phyloP scores from a whole-genome alignment of 2,329 filamentous ascomycete species.

The Hysterium pulicare region DNA sequence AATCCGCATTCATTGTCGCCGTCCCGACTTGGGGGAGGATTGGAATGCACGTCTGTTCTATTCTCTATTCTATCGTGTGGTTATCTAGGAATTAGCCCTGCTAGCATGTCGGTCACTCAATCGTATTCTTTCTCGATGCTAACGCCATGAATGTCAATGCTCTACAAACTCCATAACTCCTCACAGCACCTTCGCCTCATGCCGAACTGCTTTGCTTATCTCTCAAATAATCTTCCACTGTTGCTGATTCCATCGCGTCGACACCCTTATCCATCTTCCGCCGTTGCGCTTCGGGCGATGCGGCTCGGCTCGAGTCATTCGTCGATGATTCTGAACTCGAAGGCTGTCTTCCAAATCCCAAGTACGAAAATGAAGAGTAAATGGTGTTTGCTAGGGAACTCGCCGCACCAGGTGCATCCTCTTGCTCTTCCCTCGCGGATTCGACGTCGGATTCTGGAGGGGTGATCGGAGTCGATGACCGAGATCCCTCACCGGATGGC shows the following conservation, averaged over 20 bases:
- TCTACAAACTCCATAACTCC: too few relatives aligned
- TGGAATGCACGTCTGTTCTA: too few relatives aligned
- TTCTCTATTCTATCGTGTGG: too few relatives aligned
- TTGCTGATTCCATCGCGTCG: conserved; percentile 21
- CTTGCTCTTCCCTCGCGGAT: neutral
- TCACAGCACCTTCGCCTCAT: too few relatives aligned
- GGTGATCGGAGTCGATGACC: neutral
- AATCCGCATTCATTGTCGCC: too few relatives aligned
- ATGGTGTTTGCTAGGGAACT: neutral
- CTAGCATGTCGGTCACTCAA: too few relatives aligned
- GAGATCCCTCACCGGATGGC: neutral
- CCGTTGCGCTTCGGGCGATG: neutral
- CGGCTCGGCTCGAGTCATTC: neutral
- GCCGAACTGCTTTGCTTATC: too few relatives aligned
- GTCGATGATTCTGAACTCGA: conserved; percentile 1
- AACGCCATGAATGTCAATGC: too few relatives aligned
- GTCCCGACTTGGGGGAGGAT: too few relatives aligned
- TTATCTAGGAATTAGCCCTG: too few relatives aligned
- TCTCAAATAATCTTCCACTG: conserved; percentile 20
- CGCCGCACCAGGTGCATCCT: neutral
- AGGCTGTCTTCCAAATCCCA: neutral
- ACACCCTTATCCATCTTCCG: conserved; percentile 18
- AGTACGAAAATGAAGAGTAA: neutral
- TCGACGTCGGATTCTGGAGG: neutral
- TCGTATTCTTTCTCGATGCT: too few relatives aligned